A percentile compares a stretch with the other conserved stretches of the same genome.
Evolutionary conservation across 495 filamentous ascomycete species (phyloP).

Genomic region (Polyplosphaeria fusca): DNA sequence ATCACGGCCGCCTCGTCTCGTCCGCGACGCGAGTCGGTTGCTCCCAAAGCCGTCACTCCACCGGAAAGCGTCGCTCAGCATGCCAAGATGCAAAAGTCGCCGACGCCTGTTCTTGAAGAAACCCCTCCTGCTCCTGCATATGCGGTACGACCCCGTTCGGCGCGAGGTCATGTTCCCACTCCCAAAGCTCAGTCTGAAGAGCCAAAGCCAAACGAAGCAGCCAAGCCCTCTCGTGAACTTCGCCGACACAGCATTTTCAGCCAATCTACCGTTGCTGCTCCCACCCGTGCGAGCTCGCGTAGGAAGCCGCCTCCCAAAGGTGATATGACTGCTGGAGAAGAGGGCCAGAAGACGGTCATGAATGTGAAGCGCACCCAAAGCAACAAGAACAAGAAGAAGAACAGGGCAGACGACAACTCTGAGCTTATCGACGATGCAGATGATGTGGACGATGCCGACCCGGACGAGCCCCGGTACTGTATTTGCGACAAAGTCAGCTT

Average conservation of each 20-base stretch:
- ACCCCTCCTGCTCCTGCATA: neutral
- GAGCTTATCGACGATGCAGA: constrained; percentile 77
- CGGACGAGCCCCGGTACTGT: constrained; percentile 85
- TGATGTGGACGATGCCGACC: constrained; percentile 84
- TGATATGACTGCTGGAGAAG: constrained; percentile 54
- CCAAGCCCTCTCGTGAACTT: constrained; percentile 30
- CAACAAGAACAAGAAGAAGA: constrained; percentile 59
- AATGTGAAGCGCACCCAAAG: constrained; percentile 78
- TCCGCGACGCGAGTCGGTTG: constrained; percentile 24
- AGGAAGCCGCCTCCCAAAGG: constrained; percentile 34
- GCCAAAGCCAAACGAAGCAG: constrained; percentile 33
- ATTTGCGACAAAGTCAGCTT: constrained; percentile 88
- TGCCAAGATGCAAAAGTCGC: constrained; percentile 12
- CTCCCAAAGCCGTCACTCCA: constrained; percentile 8
- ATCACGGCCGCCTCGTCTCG: constrained; percentile 30
- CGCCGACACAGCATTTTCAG: constrained; percentile 41
- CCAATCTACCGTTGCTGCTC: constrained; percentile 9
- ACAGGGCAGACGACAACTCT: constrained; percentile 42
- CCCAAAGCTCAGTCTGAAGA: constrained; percentile 42
- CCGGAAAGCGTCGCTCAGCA: neutral
- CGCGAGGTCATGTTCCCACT: constrained; percentile 23
- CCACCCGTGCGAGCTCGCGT: constrained; percentile 28
- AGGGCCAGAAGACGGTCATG: constrained; percentile 66
- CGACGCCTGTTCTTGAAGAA: constrained; percentile 14
- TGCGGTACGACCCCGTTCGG: constrained; percentile 21